Evolutionary conservation across 805 yeast species (phyloP), one percentile per base, ranked within the genome.

Genomic region (Candida ficus): DNA sequence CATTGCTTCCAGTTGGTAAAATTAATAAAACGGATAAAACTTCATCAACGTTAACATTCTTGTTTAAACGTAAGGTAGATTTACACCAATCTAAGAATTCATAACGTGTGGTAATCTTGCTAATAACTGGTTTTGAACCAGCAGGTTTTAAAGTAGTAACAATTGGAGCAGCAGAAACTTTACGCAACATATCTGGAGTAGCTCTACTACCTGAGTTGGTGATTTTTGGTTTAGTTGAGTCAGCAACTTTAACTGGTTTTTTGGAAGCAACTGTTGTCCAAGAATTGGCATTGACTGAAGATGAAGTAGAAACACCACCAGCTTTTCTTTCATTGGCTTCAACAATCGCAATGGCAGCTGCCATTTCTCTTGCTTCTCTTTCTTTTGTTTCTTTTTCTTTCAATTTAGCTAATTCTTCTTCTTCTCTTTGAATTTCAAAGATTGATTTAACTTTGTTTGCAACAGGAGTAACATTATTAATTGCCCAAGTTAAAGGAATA

Each of bases 1-100:
- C 96, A 7, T 35, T 32, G 8, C 71, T 52, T 29, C 80, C 76
- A n/a, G 74, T 63, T 27, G 97, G 96, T 46, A 91, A 73, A 45
- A 88, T 80, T 46, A 90, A 67, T 53, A 93, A 73, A 57, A 93
- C 80, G 41, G 83, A 80, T 36, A 91, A 67, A 31, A 93, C 78
- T 57, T 85, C 96, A 47, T 82, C 85, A 35, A 72, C 73, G 31
- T 88, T 80, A 30, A 90, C 89, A 14, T 86, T 81, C 9, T 80
- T 74, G 57, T 86, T 81, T 58, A 91, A 68, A 40, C 70, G 68
- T 71, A 84, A 68, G 47, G 80, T 76, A 4, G 76, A 58, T 52
- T 86, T 75, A 45, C 88, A 82, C 95, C 95, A 84, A 17, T 68
- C 60, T 46, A 84, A 61, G 46, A 84, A 82, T 44, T 80, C 86